Percentiles rank a stretch among this genome's conserved stretches.
These are phyloP conservation scores for Fusarium subglutinans DNA, from an alignment of 2,329 filamentous ascomycete genomes.

Conservation along the genomic window DNA sequence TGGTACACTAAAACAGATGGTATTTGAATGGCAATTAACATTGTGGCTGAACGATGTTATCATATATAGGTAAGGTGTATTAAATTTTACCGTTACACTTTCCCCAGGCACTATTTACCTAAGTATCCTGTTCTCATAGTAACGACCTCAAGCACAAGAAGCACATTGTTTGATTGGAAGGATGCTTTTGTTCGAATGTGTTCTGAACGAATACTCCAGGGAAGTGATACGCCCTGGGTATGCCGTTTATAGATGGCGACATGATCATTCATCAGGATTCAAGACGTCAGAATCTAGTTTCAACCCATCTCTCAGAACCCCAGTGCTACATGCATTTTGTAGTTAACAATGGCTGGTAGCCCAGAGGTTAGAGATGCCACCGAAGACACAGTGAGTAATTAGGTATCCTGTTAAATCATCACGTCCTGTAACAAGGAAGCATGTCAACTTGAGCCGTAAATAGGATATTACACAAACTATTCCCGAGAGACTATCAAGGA, in stretches of 20 bases:
- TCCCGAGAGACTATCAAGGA: no score
- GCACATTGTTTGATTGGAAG: not conserved
- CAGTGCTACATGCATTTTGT: no score
- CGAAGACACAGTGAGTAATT: not conserved
- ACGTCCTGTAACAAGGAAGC: not conserved
- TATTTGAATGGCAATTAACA: no score
- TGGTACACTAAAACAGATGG: no score
- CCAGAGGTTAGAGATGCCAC: not conserved
- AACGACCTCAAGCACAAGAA: not conserved
- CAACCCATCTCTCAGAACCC: not conserved
- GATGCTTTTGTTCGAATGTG: not conserved
- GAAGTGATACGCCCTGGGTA: not conserved
- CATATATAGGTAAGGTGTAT: not conserved
- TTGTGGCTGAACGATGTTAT: not conserved
- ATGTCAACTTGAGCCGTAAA: not conserved
- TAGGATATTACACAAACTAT: not conserved
- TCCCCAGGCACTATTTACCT: not conserved
- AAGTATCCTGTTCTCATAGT: not conserved
- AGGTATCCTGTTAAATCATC: not conserved
- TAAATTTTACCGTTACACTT: not conserved
- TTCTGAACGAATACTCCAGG: not conserved
- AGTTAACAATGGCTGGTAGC: not conserved
- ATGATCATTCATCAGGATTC: not conserved
- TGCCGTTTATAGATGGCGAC: not conserved
- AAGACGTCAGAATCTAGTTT: not conserved